phyloP scores from a whole-genome alignment of 1,139 yeast species.

The Ogataea hybrid region DNA sequence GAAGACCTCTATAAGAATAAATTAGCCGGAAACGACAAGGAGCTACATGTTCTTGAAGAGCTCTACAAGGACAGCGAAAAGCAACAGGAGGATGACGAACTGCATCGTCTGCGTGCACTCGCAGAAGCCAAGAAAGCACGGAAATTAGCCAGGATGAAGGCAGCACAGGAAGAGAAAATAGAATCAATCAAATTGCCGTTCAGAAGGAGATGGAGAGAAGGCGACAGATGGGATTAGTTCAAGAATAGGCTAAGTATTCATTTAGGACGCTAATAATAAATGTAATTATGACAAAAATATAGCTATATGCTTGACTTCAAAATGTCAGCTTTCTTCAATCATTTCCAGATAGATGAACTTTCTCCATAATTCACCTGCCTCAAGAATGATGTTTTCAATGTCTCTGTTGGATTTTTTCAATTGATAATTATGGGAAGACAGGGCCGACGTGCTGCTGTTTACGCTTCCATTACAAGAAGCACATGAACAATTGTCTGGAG shows the following conservation, averaged over 20 bases:
- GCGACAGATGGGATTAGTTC: constrained; percentile 10
- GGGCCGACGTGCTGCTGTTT: constrained; percentile 3
- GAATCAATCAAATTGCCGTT: constrained; percentile 21
- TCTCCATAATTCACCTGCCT: constrained; percentile 88
- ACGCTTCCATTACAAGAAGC: constrained; percentile 12
- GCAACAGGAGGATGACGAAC: constrained; percentile 14
- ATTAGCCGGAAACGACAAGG: constrained; percentile 16
- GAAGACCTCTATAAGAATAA: constrained; percentile 13
- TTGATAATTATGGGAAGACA: constrained; percentile 8
- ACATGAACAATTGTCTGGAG: constrained; percentile 6
- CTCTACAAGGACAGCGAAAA: constrained; percentile 15
- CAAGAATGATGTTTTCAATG: constrained; percentile 67
- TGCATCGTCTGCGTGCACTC: constrained; percentile 20
- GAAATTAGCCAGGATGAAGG: constrained; percentile 19
- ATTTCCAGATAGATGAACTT: constrained; percentile 78
- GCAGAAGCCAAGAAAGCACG: constrained; percentile 22
- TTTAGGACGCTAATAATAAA: constrained; percentile 3
- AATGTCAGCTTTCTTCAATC: constrained; percentile 42
- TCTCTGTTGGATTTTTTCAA: constrained; percentile 38
- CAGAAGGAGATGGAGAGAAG: constrained; percentile 26
- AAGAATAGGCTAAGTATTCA: constrained; percentile 2
- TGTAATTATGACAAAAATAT: not conserved
- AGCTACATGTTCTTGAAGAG: constrained; percentile 18
- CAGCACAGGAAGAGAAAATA: constrained; percentile 16
- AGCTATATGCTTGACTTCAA: not conserved